phyloP scores from a whole-genome alignment of 305 asterid genomes.

The Fraxinus nigra region DNA sequence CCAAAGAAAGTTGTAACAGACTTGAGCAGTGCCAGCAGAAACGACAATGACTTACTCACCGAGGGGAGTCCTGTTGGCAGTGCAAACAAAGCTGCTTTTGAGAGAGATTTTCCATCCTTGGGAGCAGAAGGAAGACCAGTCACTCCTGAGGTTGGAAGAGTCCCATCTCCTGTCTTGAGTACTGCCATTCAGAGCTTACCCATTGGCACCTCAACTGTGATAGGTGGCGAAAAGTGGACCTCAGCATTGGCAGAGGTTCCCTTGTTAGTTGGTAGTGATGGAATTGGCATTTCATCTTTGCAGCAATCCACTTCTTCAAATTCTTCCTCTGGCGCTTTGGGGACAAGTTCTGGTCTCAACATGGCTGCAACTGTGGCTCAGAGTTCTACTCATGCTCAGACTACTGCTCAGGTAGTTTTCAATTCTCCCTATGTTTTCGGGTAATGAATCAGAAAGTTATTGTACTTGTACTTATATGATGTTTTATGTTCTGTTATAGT shows the following conservation, averaged over 20 bases:
- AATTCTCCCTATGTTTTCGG: background rate
- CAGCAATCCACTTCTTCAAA: conserved; percentile 32
- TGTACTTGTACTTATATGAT: conserved; percentile 16
- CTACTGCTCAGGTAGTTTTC: conserved; percentile 52
- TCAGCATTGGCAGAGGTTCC: conserved; percentile 64
- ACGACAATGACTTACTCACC: conserved; percentile 28
- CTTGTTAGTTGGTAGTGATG: conserved; percentile 28
- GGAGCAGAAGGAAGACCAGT: conserved; percentile 43
- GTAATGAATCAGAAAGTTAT: background rate
- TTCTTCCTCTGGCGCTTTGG: conserved; percentile 22
- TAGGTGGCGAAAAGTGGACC: conserved; percentile 53
- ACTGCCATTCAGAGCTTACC: conserved; percentile 43
- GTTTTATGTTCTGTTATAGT: conserved; percentile 31
- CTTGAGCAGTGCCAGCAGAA: conserved; percentile 26
- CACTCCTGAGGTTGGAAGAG: conserved; percentile 48
- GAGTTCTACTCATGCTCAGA: conserved; percentile 46
- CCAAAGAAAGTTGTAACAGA: conserved; percentile 33
- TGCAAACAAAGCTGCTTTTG: conserved; percentile 36
- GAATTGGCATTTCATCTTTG: conserved; percentile 27
- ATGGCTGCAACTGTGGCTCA: conserved; percentile 71
- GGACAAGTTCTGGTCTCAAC: conserved; percentile 44
- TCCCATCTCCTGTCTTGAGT: conserved; percentile 57
- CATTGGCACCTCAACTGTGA: conserved; percentile 33
- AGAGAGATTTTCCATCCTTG: conserved; percentile 45
- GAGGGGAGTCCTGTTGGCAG: conserved; percentile 22